These are phyloP conservation scores for Camellia granthamiana DNA, from an alignment of 148 eudicot species.

Conservation along the genomic window DNA sequence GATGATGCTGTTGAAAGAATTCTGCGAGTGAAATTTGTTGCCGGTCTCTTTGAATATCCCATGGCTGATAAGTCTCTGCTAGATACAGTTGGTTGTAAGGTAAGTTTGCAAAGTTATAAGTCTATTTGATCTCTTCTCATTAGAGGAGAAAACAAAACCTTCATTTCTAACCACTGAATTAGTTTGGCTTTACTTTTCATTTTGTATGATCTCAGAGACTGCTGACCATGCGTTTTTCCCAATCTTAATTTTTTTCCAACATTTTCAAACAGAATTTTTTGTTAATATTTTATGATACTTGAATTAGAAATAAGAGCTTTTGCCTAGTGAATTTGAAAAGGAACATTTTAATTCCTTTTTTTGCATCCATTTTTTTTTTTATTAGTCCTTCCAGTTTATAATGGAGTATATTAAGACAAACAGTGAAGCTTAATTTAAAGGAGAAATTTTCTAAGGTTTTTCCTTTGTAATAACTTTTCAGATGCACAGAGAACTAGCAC, in stretches of 20 bases:
- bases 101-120: conserved; percentile 25
- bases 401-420: not conserved
- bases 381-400: too few species aligned
- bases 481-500: conserved; percentile 87
- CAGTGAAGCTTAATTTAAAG: not conserved
- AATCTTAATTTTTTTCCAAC: not conserved
- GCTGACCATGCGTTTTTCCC: not conserved
- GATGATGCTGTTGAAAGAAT: conserved; percentile 95
- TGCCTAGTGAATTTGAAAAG: not conserved
- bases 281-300: not conserved
- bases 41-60: conserved; percentile 87
- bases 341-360: not conserved
- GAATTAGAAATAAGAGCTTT: not conserved
- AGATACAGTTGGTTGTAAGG: conserved; percentile 86
- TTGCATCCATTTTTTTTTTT: not conserved
- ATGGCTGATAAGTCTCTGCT: conserved; percentile 70
- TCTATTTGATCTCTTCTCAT: not conserved
- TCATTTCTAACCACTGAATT: not conserved
- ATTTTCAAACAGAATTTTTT: not conserved
- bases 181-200: not conserved
- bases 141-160: not conserved
- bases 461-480: conserved; percentile 22
- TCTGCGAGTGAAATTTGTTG: conserved; percentile 81
- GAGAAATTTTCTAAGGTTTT: not conserved
- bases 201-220: not conserved